Base-by-base conservation (phyloP, 805 yeast species). In the Saturnispora hagleri region DNA sequence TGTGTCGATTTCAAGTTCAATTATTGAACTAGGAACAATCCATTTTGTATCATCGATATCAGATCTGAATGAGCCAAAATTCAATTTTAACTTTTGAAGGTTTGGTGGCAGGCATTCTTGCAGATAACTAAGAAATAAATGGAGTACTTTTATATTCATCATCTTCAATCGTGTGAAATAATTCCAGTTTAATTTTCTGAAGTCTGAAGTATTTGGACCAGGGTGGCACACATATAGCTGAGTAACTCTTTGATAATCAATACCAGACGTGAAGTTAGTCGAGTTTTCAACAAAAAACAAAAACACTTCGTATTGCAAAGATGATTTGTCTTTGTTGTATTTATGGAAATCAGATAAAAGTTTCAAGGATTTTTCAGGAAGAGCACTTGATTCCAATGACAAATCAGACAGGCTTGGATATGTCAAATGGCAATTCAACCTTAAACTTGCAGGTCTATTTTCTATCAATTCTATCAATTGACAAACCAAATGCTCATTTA, bases 191-290 rank as follows among this genome's bases (percentile, higher is more conserved):
- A 50, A 38, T 20, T 43, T 35, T 33, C 45, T 43, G n/a, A 50
- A 50, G 44, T 36, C 45, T 9, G 44, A 27, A 18, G 48, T 27
- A 20, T 43, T 50, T 18, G 52, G 52, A 9, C 45, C 48, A 3
- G 52, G 52, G 31, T 50, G 52, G 27, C 52, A 50, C 20, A 50
- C 45, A 24, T 44, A 50, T n/a, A 50, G 31, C 26, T 50, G 48
- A 20, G 40, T 18, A 43, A 50, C 52, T n/a, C 36, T 44, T 27
- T 43, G 17, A 22, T 43, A 50, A 28, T 50, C 42, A 22, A 50
- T 44, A n/a, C 28, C 44, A 17, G 45, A 24, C 5, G 48, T 43
- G 24, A 50, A 50, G 15, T 43, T 34, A 3, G 45, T 43, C 9
- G 47, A 43, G n/a, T 24, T 28, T 31, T 50, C 52, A 26, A 50